Conservation (phyloP, 169 alveolate genomes). For the Miamiensis avidus region DNA sequence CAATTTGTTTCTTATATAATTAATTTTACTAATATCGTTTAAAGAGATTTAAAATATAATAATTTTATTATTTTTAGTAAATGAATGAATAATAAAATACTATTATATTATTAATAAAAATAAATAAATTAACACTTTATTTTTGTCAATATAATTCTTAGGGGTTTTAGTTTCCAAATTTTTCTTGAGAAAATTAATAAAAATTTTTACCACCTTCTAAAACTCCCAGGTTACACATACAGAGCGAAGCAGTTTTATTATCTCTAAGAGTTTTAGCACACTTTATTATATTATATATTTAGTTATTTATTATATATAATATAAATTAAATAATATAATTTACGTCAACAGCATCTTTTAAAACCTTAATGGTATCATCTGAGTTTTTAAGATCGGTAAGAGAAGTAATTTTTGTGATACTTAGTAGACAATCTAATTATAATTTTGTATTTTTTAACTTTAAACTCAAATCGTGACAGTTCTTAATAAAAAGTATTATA, state of each 20-base stretch:
- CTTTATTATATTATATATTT: neutral
- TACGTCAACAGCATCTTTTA: slow-evolving; percentile 42
- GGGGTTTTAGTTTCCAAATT: neutral
- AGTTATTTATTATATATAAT: neutral
- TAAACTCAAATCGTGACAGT: slow-evolving; percentile 39
- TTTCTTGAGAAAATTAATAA: neutral
- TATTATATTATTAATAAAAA: too few relatives aligned
- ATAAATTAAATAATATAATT: neutral
- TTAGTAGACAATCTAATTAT: slow-evolving; percentile 41
- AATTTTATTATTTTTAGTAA: too few relatives aligned
- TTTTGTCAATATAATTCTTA: neutral
- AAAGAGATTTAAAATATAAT: too few relatives aligned
- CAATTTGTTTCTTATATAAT: too few relatives aligned
- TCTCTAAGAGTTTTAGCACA: slow-evolving; percentile 32
- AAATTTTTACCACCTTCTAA: slow-evolving; percentile 19
- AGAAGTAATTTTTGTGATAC: slow-evolving; percentile 32
- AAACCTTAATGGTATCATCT: slow-evolving; percentile 12
- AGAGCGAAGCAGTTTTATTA: slow-evolving; percentile 30
- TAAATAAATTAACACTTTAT: too few relatives aligned
- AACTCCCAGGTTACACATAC: slow-evolving; percentile 44
- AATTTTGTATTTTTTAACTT: slow-evolving; percentile 42
- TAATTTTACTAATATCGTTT: neutral
- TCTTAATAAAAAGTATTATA: slow-evolving; percentile 8
- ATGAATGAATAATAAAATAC: too few relatives aligned
- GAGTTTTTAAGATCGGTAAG: neutral